phyloP scores from a whole-genome alignment of 164 flowering plant species.

The Dillenia suffruticosa region DNA sequence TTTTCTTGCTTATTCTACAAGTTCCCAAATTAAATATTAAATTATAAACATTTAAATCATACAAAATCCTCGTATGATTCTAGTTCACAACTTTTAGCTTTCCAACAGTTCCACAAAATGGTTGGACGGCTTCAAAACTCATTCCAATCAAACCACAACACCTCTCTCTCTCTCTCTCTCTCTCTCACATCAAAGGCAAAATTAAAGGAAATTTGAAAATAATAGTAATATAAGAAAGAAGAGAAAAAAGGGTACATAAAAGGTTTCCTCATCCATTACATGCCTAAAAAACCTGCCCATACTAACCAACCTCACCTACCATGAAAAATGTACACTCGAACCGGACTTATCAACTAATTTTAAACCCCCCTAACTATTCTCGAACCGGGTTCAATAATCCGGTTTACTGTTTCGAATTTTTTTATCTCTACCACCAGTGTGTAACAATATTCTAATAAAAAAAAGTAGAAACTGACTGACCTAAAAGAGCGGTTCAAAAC shows the following conservation, averaged over 20 bases:
- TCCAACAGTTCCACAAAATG: slow-evolving; percentile 18
- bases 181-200: background rate
- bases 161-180: background rate
- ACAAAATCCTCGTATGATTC: background rate
- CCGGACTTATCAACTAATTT: background rate
- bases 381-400: slow-evolving; percentile 16
- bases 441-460: too few species aligned
- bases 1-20: too few species aligned
- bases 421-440: background rate
- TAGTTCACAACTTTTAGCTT: slow-evolving; percentile 21
- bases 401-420: background rate
- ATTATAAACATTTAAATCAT: too few species aligned
- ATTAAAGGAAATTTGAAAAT: background rate
- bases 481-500: slow-evolving; percentile 27
- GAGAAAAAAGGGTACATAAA: slow-evolving; percentile 14
- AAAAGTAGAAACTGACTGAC: too few species aligned
- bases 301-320: slow-evolving; percentile 25
- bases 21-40: too few species aligned
- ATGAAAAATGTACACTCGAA: slow-evolving; percentile 21
- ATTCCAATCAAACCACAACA: background rate
- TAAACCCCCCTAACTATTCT: too few species aligned
- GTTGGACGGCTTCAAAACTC: slow-evolving; percentile 9
- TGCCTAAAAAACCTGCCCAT: slow-evolving; percentile 1
- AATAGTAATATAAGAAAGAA: background rate
- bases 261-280: slow-evolving; percentile 18